Base-by-base conservation (phyloP, 345 rosid species). In the Eucalyptus pauciflora region DNA sequence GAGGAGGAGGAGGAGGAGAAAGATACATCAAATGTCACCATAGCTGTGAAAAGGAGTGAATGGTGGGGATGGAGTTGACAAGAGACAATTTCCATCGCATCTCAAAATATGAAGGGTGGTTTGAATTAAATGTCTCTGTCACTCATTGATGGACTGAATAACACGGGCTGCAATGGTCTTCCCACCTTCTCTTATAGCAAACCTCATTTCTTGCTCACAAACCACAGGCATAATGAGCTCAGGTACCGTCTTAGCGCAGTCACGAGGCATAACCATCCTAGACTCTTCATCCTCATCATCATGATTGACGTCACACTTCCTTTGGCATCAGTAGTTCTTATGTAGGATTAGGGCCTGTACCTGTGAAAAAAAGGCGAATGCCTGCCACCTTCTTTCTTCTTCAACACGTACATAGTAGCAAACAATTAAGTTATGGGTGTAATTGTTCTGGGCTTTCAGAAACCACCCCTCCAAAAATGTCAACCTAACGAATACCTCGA, bases 311-410 rank as follows among this genome's bases (percentile, higher is more conserved):
- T 54, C 89, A 97, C 98, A 88, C 88, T 96, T 58, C 99, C 99
- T 0, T 99, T 97, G n/a, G 96, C 98, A 94, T 96, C 99, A 12
- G 97, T 96, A 49, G 99, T 96, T 92, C 99, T 96, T 98, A 98
- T 96, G 95, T 96, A 97, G 91, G 96, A 97, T 91, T 97, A 99
- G 50, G 99, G 99, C 88, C 96, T 95, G 71, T 96, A 96, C 41
- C 97, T 98, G 97, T 93, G 54, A 98, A 96, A 88, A 37, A 98
- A 98, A 0, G 99, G 99, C 1, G 99, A 97, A 92, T 96, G 99
- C 94, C 99, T 95, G 15, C 99, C 98, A 18, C 99, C 97, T 92
- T 98, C 99, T 89, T 97, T 99, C 94, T 98, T 98, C 98, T 97
- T 98, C 97, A 96, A 92, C 88, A 98, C 99, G 88, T 98, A 98